Base-by-base conservation (phyloP, 2,329 filamentous ascomycete genomes). In the Phyllosticta paracitricarpa region DNA sequence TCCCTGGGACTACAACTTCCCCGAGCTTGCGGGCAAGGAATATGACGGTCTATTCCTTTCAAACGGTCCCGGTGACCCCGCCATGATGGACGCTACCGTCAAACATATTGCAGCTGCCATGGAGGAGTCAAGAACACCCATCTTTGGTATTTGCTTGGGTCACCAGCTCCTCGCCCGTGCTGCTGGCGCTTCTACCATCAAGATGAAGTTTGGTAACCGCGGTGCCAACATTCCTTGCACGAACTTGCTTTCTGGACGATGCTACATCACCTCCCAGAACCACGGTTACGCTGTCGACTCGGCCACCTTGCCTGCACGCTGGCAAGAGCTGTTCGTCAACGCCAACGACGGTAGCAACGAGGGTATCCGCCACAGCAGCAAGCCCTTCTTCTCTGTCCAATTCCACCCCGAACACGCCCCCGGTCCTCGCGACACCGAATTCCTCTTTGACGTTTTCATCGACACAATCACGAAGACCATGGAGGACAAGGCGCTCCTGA, bases 141-240 rank as follows among this genome's bases (percentile, higher is more conserved):
- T 97, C 65, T 97, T 97, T 68, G 93, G 93, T 79, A 97, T 97
- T 72, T 97, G 93, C 79, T 78, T 97, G 68, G 93, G 93, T 62
- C 93, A 97, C 75, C 93, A 97, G 77, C 82, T 97, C 67, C 85
- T 97, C 58, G 91, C 93, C 59, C 84, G 91, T 68, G 91, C 93
- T 62, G 86, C 91, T 33, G 93, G 93, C 61, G 93, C 92, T 55
- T 81, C 81, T 55, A 97, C 94, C 0, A 77, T 83, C 70, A 99
- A 99, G 82, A 96, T 99, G 91, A 97, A 97, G 82, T 99, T 97
- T 71, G 94, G 94, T 79, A 99, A 99, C 79, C 90, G 94, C 70
- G 94, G 93, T 53, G 91, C 96, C 81, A 99, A 99, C 78, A 97
- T 99, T 70, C 94, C 94, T 54, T 97, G 92, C 81, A 97, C 93